These are phyloP conservation scores for slime mould (Dictyostelium discoideum) DNA, from an alignment of 78 protist genomes.

Conservation along the genomic window DNA sequence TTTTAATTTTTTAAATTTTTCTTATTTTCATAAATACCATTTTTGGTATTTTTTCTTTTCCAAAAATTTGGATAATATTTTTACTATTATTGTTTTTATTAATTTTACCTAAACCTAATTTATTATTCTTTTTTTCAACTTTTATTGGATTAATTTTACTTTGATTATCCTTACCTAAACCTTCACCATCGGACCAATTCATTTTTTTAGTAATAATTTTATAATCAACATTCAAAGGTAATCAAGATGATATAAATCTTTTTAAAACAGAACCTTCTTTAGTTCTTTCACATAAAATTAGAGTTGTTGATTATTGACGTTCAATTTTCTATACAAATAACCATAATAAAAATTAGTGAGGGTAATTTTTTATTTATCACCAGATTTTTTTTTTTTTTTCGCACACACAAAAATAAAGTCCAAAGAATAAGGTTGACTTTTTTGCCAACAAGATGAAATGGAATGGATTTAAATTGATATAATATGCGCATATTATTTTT, in stretches of 20 bases:
- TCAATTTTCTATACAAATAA: neutral
- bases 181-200: neutral
- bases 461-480: no score
- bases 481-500: no score
- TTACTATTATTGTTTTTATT: neutral
- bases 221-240: constrained; percentile 5
- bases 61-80: neutral
- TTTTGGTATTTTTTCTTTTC: neutral
- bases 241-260: neutral
- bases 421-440: no score
- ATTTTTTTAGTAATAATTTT: neutral
- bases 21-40: neutral
- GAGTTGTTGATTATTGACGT: neutral
- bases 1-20: neutral
- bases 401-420: no score
- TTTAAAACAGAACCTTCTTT: neutral
- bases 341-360: no score
- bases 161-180: neutral
- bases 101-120: neutral
- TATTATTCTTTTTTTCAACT: neutral
- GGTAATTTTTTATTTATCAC: no score
- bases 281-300: neutral
- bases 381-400: no score
- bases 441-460: no score
- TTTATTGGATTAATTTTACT: neutral